Evolutionary conservation across 2,329 filamentous ascomycete genomes (phyloP).

Genomic region (Aspergillus clavatus): DNA sequence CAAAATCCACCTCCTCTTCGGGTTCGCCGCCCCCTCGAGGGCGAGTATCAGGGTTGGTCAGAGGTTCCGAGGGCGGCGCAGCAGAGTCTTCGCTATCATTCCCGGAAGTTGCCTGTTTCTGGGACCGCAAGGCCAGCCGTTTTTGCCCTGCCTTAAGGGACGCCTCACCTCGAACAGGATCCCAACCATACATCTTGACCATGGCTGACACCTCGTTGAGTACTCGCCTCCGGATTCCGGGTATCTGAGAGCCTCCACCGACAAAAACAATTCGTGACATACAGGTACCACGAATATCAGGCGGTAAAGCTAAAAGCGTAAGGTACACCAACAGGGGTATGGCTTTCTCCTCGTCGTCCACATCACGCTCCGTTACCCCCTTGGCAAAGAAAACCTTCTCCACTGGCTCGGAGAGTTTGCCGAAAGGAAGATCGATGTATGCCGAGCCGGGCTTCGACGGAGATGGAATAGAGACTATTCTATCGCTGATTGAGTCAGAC

Average conservation of each 20-base stretch:
- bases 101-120: conserved; percentile 17
- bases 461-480: conserved; percentile 45
- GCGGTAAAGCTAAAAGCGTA: conserved; percentile 66
- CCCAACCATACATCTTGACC: conserved; percentile 69
- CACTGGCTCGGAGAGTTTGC: conserved; percentile 66
- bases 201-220: conserved; percentile 68
- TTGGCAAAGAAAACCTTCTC: conserved; percentile 69
- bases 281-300: conserved; percentile 78
- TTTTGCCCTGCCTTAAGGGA: conserved; percentile 48
- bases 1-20: conserved; percentile 45
- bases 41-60: conserved; percentile 16
- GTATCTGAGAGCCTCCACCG: conserved; percentile 71
- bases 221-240: conserved; percentile 73
- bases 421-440: conserved; percentile 61
- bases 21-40: conserved; percentile 13
- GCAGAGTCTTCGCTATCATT: conserved; percentile 5
- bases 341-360: conserved; percentile 84
- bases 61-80: conserved; percentile 13
- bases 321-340: conserved; percentile 72
- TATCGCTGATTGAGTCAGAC: conserved; percentile 10
- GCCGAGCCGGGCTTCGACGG: conserved; percentile 36
- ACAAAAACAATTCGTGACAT: conserved; percentile 86
- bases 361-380: conserved; percentile 49
- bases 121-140: conserved; percentile 35
- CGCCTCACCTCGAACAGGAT: conserved; percentile 66